phyloP scores from a whole-genome alignment of 176 grass and related monocot genomes.

The Urochloa ruziziensis region DNA sequence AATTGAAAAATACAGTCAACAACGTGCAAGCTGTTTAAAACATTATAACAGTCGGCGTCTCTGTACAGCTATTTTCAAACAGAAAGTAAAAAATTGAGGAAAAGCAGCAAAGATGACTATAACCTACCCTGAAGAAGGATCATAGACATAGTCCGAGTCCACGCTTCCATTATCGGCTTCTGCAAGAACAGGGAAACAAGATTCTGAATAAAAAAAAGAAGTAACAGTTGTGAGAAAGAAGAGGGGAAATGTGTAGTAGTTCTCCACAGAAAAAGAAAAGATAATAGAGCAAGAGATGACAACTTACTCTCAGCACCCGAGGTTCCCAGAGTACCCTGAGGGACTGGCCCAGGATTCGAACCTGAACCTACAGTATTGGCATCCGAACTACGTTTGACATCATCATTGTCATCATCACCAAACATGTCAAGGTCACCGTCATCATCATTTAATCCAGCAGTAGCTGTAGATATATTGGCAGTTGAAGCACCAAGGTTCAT shows the following conservation, averaged over 20 bases:
- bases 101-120: conserved; percentile 9
- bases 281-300: background rate
- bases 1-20: conserved; percentile 14
- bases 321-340: conserved; percentile 33
- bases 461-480: conserved; percentile 40
- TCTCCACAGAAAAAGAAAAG: conserved; percentile 3
- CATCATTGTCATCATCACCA: conserved; percentile 65
- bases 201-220: conserved; percentile 9
- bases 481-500: conserved; percentile 44
- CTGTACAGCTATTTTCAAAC: background rate
- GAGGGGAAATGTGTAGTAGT: background rate
- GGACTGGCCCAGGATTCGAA: conserved; percentile 30
- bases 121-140: conserved; percentile 80
- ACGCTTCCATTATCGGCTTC: conserved; percentile 52
- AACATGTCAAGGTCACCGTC: conserved; percentile 83
- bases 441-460: conserved; percentile 25
- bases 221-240: background rate
- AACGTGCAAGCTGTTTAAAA: conserved; percentile 18
- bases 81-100: background rate
- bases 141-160: conserved; percentile 80
- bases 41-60: background rate
- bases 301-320: conserved; percentile 30
- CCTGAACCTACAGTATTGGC: conserved; percentile 34
- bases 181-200: conserved; percentile 35
- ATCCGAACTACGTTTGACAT: conserved; percentile 46